phyloP scores from a whole-genome alignment of 2,329 filamentous ascomycete genomes.

The Trichophyton rubrum region DNA sequence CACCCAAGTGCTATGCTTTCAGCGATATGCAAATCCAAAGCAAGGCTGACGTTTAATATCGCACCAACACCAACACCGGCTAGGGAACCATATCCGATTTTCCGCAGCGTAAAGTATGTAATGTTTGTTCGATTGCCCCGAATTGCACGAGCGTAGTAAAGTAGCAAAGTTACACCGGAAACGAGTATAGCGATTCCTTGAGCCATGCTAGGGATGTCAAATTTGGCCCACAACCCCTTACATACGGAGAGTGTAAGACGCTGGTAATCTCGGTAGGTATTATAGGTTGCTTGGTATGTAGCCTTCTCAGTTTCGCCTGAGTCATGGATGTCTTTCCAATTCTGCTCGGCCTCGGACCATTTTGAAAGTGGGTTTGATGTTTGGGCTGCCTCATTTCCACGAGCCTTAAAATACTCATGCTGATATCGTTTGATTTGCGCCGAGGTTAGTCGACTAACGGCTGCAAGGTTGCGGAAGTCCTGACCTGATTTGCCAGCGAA shows the following conservation, averaged over 20 bases:
- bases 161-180: conserved; percentile 53
- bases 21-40: conserved; percentile 21
- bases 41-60: conserved; percentile 14
- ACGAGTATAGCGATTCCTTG: conserved; percentile 62
- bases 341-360: conserved; percentile 48
- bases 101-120: conserved; percentile 40
- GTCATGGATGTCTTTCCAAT: conserved; percentile 38
- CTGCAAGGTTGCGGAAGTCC: conserved; percentile 64
- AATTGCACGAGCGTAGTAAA: conserved; percentile 56
- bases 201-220: conserved; percentile 77
- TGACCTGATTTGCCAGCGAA: conserved; percentile 55
- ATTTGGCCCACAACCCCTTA: conserved; percentile 78
- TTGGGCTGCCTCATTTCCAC: conserved; percentile 52
- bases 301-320: conserved; percentile 24
- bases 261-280: conserved; percentile 62
- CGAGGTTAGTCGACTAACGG: conserved; percentile 62
- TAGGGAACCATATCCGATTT: conserved; percentile 38
- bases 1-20: conserved; percentile 29
- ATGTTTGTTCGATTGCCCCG: conserved; percentile 42
- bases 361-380: conserved; percentile 44
- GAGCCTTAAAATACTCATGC: conserved; percentile 61
- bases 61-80: conserved; percentile 29
- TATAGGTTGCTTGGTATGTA: conserved; percentile 34
- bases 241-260: conserved; percentile 64
- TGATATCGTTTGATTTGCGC: conserved; percentile 88